These are phyloP conservation scores for Cryptococcus sp. DNA, from an alignment of 1,284 basidiomycete species.

Conservation along the genomic window DNA sequence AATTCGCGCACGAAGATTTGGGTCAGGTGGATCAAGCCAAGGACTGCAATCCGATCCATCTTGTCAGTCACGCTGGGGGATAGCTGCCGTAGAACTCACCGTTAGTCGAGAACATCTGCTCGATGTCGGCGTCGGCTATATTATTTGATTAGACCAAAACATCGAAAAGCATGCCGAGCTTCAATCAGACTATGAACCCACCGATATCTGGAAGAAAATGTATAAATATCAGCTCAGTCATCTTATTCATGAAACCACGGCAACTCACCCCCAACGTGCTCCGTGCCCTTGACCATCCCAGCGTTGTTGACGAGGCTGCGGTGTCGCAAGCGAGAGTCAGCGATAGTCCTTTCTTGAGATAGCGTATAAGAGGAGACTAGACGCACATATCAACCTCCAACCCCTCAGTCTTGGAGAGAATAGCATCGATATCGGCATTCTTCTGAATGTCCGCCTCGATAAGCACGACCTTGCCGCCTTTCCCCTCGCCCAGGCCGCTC, in stretches of 20 bases:
- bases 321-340: neutral
- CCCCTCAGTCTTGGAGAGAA: slow-evolving; percentile 35
- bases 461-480: slow-evolving; percentile 35
- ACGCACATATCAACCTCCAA: slow-evolving; percentile 47
- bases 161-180: neutral
- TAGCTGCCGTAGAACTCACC: slow-evolving; percentile 26
- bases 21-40: slow-evolving; percentile 49
- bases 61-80: neutral
- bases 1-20: slow-evolving; percentile 66
- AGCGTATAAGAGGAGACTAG: too few species aligned
- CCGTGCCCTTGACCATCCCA: slow-evolving; percentile 51
- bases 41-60: slow-evolving; percentile 23
- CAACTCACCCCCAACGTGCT: slow-evolving; percentile 49
- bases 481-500: slow-evolving; percentile 25
- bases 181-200: slow-evolving; percentile 9
- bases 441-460: slow-evolving; percentile 47
- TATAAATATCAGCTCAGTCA: slow-evolving; percentile 5
- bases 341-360: too few species aligned
- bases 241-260: neutral
- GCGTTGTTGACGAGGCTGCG: slow-evolving; percentile 53
- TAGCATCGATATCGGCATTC: slow-evolving; percentile 31
- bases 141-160: neutral
- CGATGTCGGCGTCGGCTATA: slow-evolving; percentile 45
- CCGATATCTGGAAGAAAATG: slow-evolving; percentile 32
- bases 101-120: slow-evolving; percentile 87